phyloP scores from a whole-genome alignment of 768 basidiomycete species.

The Obba rivulosa region DNA sequence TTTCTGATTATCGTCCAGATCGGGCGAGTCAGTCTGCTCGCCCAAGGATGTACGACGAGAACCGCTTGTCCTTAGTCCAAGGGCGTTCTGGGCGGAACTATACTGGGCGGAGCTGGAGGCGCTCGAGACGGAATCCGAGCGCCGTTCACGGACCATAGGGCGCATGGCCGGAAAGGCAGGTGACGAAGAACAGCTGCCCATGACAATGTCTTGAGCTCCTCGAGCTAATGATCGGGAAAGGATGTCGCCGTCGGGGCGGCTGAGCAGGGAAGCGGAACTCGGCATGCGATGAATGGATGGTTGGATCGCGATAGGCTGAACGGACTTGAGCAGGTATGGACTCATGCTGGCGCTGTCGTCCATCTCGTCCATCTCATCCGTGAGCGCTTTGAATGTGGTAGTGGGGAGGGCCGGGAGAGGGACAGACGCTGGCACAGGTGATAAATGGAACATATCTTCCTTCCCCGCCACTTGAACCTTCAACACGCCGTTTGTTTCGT shows the following conservation, averaged over 20 bases:
- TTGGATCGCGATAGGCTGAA: conserved; percentile 21
- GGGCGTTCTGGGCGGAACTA: conserved; percentile 1
- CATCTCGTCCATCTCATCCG: conserved; percentile 21
- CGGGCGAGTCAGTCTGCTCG: conserved; percentile 1
- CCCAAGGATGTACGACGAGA: conserved; percentile 1
- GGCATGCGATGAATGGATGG: conserved; percentile 12
- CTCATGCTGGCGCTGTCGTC: conserved; percentile 10
- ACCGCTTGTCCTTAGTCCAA: conserved; percentile 8
- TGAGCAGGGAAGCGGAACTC: conserved; percentile 16
- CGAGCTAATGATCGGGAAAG: conserved; percentile 20
- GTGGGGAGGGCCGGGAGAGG: conserved; percentile 18
- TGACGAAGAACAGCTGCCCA: conserved; percentile 23
- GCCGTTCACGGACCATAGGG: conserved; percentile 12
- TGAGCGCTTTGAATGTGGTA: conserved; percentile 16
- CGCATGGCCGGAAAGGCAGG: conserved; percentile 12
- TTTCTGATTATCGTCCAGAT: conserved; percentile 8
- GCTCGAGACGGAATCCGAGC: conserved; percentile 5
- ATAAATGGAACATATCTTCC: conserved; percentile 20
- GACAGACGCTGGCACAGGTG: conserved; percentile 20
- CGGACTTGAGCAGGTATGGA: conserved; percentile 9
- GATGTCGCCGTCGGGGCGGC: conserved; percentile 9
- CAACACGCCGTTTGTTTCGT: conserved; percentile 4
- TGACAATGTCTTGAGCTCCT: conserved; percentile 20
- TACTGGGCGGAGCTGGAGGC: conserved; percentile 6
- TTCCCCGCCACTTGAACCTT: conserved; percentile 11